Evolutionary conservation across 768 basidiomycete species (phyloP).

Genomic region (Serpula lacrymans): DNA sequence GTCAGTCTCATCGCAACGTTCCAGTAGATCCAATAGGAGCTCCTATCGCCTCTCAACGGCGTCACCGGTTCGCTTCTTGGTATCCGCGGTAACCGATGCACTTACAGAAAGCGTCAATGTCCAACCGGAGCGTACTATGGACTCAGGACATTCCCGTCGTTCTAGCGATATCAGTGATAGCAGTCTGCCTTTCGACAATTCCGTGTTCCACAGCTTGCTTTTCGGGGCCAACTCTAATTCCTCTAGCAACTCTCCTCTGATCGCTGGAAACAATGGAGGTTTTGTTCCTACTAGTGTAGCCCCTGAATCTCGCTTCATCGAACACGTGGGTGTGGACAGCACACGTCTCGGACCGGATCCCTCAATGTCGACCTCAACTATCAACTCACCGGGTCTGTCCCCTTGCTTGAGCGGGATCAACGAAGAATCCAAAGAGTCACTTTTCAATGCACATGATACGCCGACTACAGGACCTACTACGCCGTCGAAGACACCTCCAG

Average conservation of each 20-base stretch:
- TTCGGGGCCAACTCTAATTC: conserved; percentile 2
- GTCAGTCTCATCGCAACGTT: conserved; percentile 18
- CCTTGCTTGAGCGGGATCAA: neutral
- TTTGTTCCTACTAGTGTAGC: conserved; percentile 10
- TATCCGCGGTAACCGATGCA: conserved; percentile 2
- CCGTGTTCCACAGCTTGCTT: conserved; percentile 7
- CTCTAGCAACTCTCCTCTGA: conserved; percentile 5
- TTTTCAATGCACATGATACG: conserved; percentile 21
- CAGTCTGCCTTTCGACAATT: conserved; percentile 20
- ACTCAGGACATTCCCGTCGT: conserved; percentile 10
- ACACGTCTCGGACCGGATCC: conserved; percentile 10
- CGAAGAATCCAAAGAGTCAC: conserved; percentile 24
- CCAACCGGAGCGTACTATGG: conserved; percentile 13
- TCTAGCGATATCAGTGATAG: conserved; percentile 10
- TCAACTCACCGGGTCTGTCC: conserved; percentile 11
- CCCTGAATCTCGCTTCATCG: conserved; percentile 16
- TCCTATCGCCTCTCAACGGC: conserved; percentile 22
- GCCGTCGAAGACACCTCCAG: conserved; percentile 20
- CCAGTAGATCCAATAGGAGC: conserved; percentile 7
- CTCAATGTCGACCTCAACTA: conserved; percentile 8
- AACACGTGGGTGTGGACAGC: conserved; percentile 14
- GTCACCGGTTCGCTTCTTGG: conserved; percentile 10
- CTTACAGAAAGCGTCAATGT: conserved; percentile 6
- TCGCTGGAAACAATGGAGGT: neutral
- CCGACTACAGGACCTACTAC: conserved; percentile 18